These are phyloP conservation scores for Tricholoma matsutake DNA, from an alignment of 768 basidiomycete species.

Conservation along the genomic window DNA sequence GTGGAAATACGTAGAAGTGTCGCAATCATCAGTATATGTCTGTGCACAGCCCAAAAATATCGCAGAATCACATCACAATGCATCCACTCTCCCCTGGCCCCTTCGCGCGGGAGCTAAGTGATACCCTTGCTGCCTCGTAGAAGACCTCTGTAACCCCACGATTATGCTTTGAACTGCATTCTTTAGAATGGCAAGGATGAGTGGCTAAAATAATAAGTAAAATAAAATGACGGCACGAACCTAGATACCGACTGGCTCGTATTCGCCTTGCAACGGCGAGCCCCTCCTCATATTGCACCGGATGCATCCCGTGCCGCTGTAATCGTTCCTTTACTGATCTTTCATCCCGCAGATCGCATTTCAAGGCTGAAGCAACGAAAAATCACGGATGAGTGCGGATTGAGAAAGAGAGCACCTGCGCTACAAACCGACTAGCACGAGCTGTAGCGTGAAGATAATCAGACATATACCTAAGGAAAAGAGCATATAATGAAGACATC, in stretches of 20 bases:
- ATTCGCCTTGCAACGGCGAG: slow-evolving; percentile 84
- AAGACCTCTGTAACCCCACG: slow-evolving; percentile 94
- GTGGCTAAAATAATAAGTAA: not conserved
- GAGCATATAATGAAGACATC: slow-evolving; percentile 15
- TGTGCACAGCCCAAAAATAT: not conserved
- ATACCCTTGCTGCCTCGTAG: slow-evolving; percentile 85
- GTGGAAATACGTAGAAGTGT: not conserved
- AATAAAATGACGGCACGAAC: slow-evolving; percentile 39
- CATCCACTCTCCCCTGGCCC: slow-evolving; percentile 55
- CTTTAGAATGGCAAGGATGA: slow-evolving; percentile 35
- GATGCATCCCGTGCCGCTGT: slow-evolving; percentile 61
- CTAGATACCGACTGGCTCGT: slow-evolving; percentile 90
- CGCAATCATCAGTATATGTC: not conserved
- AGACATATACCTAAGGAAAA: slow-evolving; percentile 5
- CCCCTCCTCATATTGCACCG: slow-evolving; percentile 92
- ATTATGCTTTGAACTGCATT: slow-evolving; percentile 97
- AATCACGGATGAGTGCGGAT: slow-evolving; percentile 6
- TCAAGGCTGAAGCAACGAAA: slow-evolving; percentile 59
- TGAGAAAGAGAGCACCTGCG: not conserved
- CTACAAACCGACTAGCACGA: slow-evolving; percentile 83
- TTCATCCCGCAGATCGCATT: slow-evolving; percentile 95
- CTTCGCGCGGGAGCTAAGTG: slow-evolving; percentile 71
- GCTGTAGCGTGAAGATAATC: slow-evolving; percentile 37
- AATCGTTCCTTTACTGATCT: slow-evolving; percentile 66
- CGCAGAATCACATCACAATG: slow-evolving; percentile 49